phyloP scores from a whole-genome alignment of 768 basidiomycete genomes.

The Symmetrospora coprosmae region DNA sequence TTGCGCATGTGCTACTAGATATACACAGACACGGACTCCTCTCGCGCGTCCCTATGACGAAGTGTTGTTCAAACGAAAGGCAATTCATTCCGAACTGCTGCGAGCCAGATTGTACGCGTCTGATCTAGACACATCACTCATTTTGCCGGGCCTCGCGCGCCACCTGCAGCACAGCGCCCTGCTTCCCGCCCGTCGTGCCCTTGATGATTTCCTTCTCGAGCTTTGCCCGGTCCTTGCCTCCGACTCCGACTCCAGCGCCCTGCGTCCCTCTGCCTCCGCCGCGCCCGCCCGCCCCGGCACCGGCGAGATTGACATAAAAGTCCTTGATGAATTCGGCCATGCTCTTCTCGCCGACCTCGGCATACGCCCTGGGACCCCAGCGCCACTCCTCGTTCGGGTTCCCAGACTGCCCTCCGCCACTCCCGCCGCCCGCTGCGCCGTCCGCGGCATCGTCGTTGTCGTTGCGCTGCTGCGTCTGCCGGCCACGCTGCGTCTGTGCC shows the following conservation, averaged over 20 bases:
- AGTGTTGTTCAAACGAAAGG: no score
- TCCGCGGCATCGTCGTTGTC: constrained; percentile 5
- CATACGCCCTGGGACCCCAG: constrained; percentile 73
- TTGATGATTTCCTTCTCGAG: neutral
- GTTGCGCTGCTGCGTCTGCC: constrained; percentile 34
- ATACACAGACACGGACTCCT: no score
- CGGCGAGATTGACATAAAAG: constrained; percentile 48
- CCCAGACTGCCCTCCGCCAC: constrained; percentile 38
- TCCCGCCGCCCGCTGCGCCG: constrained; percentile 26
- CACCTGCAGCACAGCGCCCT: no score
- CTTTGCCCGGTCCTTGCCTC: no score
- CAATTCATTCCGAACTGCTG: no score
- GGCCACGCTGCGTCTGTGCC: constrained; percentile 37
- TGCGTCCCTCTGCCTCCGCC: no score
- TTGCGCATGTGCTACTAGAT: no score
- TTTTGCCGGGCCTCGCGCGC: no score
- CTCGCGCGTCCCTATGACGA: no score
- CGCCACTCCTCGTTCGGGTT: constrained; percentile 57
- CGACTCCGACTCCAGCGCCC: no score
- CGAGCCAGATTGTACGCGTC: no score
- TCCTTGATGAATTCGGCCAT: constrained; percentile 63
- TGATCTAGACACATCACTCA: no score
- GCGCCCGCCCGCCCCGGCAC: neutral
- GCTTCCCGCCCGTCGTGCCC: neutral
- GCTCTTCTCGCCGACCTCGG: constrained; percentile 66